These are phyloP conservation scores for Mesotaenium endlicherianum DNA, from an alignment of 139 green algal species.

Conservation along the genomic window DNA sequence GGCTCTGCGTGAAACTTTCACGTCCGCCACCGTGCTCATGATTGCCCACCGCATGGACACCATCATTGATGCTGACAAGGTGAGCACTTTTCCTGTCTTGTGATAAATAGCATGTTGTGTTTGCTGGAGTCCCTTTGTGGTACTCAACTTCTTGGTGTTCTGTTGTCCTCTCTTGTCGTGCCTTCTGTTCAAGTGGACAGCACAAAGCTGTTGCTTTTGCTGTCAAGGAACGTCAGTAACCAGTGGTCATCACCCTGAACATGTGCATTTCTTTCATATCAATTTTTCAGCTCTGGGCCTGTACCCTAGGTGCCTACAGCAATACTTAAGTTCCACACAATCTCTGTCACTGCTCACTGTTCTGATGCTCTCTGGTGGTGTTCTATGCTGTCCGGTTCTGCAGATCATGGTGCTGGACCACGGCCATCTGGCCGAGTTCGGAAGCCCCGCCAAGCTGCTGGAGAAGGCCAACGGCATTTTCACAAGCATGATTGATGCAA, in stretches of 20 bases:
- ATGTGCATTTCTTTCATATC: background rate
- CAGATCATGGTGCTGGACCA: slow-evolving; percentile 9
- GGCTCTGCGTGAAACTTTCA: slow-evolving; percentile 56
- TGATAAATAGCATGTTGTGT: background rate
- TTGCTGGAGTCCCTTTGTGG: background rate
- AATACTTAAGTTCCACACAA: background rate
- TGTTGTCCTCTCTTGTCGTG: background rate
- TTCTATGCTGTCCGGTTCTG: background rate
- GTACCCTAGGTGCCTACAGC: background rate
- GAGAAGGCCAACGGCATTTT: background rate
- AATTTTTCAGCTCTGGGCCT: background rate
- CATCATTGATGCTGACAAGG: slow-evolving; percentile 74
- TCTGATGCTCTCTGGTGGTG: background rate
- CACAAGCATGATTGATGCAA: background rate
- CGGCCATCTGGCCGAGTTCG: slow-evolving; percentile 1
- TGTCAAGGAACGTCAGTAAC: background rate
- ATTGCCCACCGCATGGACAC: slow-evolving; percentile 71
- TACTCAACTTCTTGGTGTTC: background rate
- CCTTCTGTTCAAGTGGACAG: background rate
- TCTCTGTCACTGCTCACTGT: background rate
- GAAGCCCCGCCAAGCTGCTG: background rate
- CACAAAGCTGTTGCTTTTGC: background rate
- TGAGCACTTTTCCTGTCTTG: slow-evolving; percentile 19
- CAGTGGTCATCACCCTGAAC: background rate
- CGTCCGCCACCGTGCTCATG: slow-evolving; percentile 64